phyloP scores from a whole-genome alignment of 805 yeast species.

The Suhomyces pyralidae region DNA sequence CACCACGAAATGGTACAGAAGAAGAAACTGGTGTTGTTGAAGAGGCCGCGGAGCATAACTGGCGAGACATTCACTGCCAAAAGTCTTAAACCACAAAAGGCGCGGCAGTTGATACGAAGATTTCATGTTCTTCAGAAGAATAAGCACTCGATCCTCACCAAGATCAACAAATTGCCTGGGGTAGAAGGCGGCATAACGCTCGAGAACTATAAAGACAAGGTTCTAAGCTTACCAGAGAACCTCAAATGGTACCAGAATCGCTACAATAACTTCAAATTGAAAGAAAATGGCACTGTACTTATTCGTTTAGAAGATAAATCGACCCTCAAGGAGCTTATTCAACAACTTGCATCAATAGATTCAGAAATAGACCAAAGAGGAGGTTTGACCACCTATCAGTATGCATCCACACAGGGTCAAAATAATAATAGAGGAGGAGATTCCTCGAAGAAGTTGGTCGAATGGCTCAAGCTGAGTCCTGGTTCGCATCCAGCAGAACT shows the following conservation, averaged over 20 bases:
- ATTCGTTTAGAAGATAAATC: constrained; percentile 18
- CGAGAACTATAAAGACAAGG: constrained; percentile 8
- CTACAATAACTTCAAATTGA: constrained; percentile 5
- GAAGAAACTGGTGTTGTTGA: constrained; percentile 24
- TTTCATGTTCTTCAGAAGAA: constrained; percentile 70
- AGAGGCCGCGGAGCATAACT: constrained; percentile 32
- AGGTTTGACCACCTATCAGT: constrained; percentile 76
- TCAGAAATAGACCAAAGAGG: constrained; percentile 64
- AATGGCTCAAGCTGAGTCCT: constrained; percentile 53
- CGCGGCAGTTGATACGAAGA: constrained; percentile 73
- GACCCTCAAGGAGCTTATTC: constrained; percentile 15
- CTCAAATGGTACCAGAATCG: neutral
- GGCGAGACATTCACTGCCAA: constrained; percentile 33
- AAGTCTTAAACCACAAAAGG: constrained; percentile 61
- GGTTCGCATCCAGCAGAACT: constrained; percentile 1
- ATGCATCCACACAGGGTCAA: constrained; percentile 86
- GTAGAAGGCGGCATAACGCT: constrained; percentile 3
- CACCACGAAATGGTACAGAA: constrained; percentile 10
- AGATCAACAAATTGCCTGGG: constrained; percentile 18
- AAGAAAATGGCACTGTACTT: constrained; percentile 6
- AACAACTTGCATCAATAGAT: constrained; percentile 52
- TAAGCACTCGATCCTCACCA: constrained; percentile 38
- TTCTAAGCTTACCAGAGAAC: neutral
- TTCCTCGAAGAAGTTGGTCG: constrained; percentile 75
- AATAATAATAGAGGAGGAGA: constrained; percentile 80